Percentiles rank a stretch among this genome's conserved stretches.
These are phyloP conservation scores for Petunia axillaris DNA, from an alignment of 257 asterid species.

Conservation along the genomic window DNA sequence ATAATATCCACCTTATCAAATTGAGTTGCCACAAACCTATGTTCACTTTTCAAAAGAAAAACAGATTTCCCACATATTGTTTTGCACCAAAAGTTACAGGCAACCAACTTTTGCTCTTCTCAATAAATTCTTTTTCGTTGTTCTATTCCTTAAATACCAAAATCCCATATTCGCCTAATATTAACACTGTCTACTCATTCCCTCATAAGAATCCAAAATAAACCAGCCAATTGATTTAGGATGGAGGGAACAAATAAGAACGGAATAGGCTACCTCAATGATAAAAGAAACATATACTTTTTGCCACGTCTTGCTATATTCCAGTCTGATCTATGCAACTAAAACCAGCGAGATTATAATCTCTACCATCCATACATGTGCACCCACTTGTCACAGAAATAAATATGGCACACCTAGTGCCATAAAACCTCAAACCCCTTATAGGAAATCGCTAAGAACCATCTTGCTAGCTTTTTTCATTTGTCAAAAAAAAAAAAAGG, in stretches of 20 bases:
- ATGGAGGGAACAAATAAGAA: not conserved
- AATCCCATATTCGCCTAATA: not conserved
- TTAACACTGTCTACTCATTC: not conserved
- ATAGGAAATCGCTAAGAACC: slow-evolving; percentile 10
- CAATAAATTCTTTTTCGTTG: not conserved
- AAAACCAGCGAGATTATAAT: slow-evolving; percentile 1
- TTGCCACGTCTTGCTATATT: not conserved
- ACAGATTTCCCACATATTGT: not conserved
- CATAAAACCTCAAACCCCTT: not conserved
- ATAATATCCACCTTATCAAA: too few relatives aligned
- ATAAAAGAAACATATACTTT: not conserved
- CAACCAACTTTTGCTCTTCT: not conserved
- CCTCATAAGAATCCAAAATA: not conserved
- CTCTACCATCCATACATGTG: not conserved
- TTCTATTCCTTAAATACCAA: slow-evolving; percentile 16
- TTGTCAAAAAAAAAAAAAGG: not conserved
- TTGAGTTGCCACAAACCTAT: too few relatives aligned
- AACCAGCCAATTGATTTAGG: not conserved
- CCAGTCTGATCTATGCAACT: slow-evolving; percentile 10
- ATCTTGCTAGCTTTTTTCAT: not conserved
- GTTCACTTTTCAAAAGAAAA: too few relatives aligned
- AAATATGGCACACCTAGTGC: not conserved
- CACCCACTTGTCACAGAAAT: not conserved
- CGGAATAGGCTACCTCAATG: not conserved
- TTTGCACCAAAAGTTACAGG: not conserved